These are phyloP conservation scores for Xylaria sp. DNA, from an alignment of 2,329 filamentous ascomycete genomes.

Conservation along the genomic window DNA sequence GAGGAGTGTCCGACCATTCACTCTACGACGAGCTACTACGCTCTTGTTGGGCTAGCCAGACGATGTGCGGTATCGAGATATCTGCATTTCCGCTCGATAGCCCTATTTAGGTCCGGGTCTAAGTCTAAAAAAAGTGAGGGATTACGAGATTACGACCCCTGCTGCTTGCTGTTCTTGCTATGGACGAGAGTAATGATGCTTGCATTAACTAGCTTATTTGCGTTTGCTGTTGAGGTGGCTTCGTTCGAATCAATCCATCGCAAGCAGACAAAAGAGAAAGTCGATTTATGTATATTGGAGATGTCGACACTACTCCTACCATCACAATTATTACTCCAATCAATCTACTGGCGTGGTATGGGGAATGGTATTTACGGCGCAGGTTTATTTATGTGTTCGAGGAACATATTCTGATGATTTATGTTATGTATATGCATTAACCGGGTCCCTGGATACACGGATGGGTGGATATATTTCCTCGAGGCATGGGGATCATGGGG, in stretches of 20 bases:
- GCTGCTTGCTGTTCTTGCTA: neutral
- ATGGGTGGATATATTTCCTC: neutral
- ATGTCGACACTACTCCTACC: constrained; percentile 1
- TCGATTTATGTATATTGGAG: neutral
- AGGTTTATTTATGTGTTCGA: constrained; percentile 12
- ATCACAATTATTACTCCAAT: neutral
- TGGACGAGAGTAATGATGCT: neutral
- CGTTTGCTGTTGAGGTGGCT: neutral
- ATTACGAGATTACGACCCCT: no score
- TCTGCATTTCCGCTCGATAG: neutral
- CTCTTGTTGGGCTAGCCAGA: neutral
- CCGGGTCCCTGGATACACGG: neutral
- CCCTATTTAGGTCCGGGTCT: neutral
- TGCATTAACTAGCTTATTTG: neutral
- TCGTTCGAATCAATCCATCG: neutral
- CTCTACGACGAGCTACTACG: constrained; percentile 3
- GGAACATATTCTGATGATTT: constrained; percentile 15
- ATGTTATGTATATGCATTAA: constrained; percentile 27
- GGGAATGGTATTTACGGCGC: constrained; percentile 15
- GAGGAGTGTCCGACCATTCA: no score
- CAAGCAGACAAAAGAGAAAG: constrained; percentile 2
- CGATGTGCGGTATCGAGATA: neutral
- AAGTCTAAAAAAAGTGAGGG: neutral
- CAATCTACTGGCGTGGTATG: constrained; percentile 7
- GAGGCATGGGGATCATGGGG: neutral